Conservation (phyloP, 176 grass and related monocot genomes). For the Cocos nucifera region DNA sequence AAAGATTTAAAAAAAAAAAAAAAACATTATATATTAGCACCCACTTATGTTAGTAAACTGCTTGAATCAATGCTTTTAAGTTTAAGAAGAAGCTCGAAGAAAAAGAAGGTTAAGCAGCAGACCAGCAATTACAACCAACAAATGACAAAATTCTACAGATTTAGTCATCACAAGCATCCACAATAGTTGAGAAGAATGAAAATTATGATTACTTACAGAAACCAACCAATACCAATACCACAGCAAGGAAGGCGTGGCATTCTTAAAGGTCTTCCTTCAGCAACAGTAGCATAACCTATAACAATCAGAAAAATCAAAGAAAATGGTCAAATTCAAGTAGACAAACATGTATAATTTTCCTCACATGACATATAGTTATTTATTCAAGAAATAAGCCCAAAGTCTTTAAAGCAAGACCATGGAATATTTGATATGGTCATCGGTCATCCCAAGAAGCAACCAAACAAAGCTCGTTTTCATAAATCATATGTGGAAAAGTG, state of each 20-base stretch:
- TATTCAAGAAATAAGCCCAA: slow-evolving; percentile 1
- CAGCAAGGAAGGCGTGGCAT: slow-evolving; percentile 69
- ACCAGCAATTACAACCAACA: too few species aligned
- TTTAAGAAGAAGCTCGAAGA: too few species aligned
- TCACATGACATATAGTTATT: background rate
- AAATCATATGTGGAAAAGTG: too few species aligned
- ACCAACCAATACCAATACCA: slow-evolving; percentile 84
- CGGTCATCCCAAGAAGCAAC: too few species aligned
- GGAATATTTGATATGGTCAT: too few species aligned
- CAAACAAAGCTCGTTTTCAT: too few species aligned
- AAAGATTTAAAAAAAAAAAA: background rate
- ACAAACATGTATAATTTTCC: background rate
- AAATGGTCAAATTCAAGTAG: background rate
- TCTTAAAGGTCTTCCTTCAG: slow-evolving; percentile 83
- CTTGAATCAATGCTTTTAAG: slow-evolving; percentile 11
- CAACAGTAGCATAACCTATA: slow-evolving; percentile 64
- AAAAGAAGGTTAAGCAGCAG: too few species aligned
- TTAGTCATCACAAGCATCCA: too few species aligned
- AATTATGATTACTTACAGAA: slow-evolving; percentile 41
- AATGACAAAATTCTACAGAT: too few species aligned
- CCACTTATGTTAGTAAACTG: slow-evolving; percentile 6
- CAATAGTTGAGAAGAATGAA: too few species aligned
- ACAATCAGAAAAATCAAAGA: slow-evolving; percentile 3
- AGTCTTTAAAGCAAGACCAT: too few species aligned
- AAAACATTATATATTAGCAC: background rate